Conservation (phyloP, 1,284 basidiomycete genomes). For the Vanrija sp. region DNA sequence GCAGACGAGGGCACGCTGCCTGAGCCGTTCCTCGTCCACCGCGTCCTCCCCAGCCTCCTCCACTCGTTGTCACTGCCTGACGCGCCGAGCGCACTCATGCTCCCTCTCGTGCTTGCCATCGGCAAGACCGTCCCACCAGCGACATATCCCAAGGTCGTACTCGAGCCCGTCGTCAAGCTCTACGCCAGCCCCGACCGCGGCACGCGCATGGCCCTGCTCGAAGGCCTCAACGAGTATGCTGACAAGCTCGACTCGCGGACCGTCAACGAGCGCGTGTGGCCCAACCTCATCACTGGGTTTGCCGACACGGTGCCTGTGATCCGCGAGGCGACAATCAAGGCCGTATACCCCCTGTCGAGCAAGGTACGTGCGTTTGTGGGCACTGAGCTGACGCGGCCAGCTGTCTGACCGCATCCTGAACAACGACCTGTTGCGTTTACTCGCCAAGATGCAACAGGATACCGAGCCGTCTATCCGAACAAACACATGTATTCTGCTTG, state of each 20-base stretch:
- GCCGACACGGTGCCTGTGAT: slow-evolving; percentile 89
- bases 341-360: slow-evolving; percentile 75
- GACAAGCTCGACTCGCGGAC: slow-evolving; percentile 82
- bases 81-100: slow-evolving; percentile 69
- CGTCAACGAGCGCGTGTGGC: slow-evolving; percentile 87
- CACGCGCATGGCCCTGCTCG: slow-evolving; percentile 87
- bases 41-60: slow-evolving; percentile 80
- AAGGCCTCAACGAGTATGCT: slow-evolving; percentile 75
- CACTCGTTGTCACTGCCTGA: slow-evolving; percentile 81
- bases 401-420: slow-evolving; percentile 88
- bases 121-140: slow-evolving; percentile 67
- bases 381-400: slow-evolving; percentile 47
- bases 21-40: slow-evolving; percentile 77
- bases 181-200: slow-evolving; percentile 86
- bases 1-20: slow-evolving; percentile 66
- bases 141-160: slow-evolving; percentile 66
- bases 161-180: slow-evolving; percentile 75
- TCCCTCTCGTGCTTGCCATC: slow-evolving; percentile 77
- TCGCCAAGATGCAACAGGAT: slow-evolving; percentile 91
- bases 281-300: slow-evolving; percentile 91
- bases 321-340: slow-evolving; percentile 88
- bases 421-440: slow-evolving; percentile 87
- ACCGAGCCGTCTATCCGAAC: slow-evolving; percentile 91
- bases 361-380: slow-evolving; percentile 57
- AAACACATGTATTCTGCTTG: slow-evolving; percentile 95